phyloP scores from a whole-genome alignment of 1,284 basidiomycete species.

The Peniophora sp. region DNA sequence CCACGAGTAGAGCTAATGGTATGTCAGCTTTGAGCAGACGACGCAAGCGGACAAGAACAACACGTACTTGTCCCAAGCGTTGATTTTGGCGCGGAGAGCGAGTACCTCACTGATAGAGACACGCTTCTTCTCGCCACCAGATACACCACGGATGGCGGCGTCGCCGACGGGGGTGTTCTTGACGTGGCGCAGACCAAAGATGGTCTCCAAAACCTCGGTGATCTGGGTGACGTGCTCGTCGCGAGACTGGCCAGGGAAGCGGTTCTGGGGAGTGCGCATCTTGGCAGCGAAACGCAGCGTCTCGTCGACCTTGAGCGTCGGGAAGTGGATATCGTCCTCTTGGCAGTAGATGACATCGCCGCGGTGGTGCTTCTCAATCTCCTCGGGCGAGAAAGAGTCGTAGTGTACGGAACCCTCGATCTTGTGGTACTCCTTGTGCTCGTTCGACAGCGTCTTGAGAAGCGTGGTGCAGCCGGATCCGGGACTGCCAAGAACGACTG shows the following conservation, averaged over 20 bases:
- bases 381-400: conserved; percentile 49
- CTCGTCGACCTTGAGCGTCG: conserved; percentile 65
- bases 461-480: conserved; percentile 70
- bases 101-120: conserved; percentile 72
- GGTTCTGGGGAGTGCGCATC: conserved; percentile 46
- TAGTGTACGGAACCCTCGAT: conserved; percentile 63
- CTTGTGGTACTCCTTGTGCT: conserved; percentile 49
- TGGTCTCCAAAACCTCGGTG: conserved; percentile 50
- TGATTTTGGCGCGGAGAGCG: conserved; percentile 48
- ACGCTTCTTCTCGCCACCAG: conserved; percentile 78
- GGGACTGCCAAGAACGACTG: conserved; percentile 58
- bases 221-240: conserved; percentile 38
- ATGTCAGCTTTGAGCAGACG: not conserved
- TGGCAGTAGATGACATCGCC: conserved; percentile 66
- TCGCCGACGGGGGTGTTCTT: conserved; percentile 63
- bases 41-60: conserved; percentile 4
- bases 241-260: conserved; percentile 35
- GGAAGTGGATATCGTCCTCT: conserved; percentile 72
- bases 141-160: conserved; percentile 67
- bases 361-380: conserved; percentile 47
- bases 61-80: conserved; percentile 67
- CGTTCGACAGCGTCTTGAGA: conserved; percentile 67
- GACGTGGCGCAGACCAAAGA: conserved; percentile 68
- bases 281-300: conserved; percentile 60
- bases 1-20: conserved; percentile 41